Percentiles rank a stretch among this genome's conserved stretches.
Evolutionary conservation across 176 grass and related monocot species (phyloP).

Genomic region (Alloteropsis semialata): DNA sequence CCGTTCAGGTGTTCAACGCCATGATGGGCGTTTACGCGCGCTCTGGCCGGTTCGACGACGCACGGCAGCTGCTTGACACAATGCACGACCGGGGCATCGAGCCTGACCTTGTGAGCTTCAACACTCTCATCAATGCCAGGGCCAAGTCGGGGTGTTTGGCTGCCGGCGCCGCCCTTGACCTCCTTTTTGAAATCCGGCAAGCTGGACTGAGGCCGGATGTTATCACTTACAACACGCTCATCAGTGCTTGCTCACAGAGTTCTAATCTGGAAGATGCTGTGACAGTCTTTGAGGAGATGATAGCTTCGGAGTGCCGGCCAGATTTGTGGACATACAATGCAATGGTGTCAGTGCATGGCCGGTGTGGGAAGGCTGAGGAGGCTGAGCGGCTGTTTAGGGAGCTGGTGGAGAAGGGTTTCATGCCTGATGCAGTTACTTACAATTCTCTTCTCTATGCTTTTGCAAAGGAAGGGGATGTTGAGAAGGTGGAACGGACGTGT

Average conservation of each 20-base stretch:
- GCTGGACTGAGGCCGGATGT: slow-evolving; percentile 78
- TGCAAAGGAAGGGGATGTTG: slow-evolving; percentile 59
- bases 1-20: slow-evolving; percentile 85
- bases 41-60: slow-evolving; percentile 58
- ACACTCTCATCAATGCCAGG: slow-evolving; percentile 90
- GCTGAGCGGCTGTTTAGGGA: slow-evolving; percentile 68
- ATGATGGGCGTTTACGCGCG: slow-evolving; percentile 96
- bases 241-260: slow-evolving; percentile 70
- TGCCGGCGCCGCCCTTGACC: slow-evolving; percentile 58
- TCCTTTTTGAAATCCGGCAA: slow-evolving; percentile 58
- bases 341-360: slow-evolving; percentile 74
- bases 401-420: slow-evolving; percentile 66
- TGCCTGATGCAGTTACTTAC: slow-evolving; percentile 77
- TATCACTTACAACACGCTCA: slow-evolving; percentile 93
- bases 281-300: slow-evolving; percentile 70
- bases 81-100: slow-evolving; percentile 73
- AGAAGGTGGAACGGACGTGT: slow-evolving; percentile 68
- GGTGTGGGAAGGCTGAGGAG: slow-evolving; percentile 52
- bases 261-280: slow-evolving; percentile 72
- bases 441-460: slow-evolving; percentile 84
- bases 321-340: slow-evolving; percentile 96
- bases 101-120: slow-evolving; percentile 93
- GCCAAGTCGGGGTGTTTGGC: slow-evolving; percentile 57
- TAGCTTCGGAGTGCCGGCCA: slow-evolving; percentile 55
- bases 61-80: slow-evolving; percentile 54